Evolutionary conservation across 768 basidiomycete species (phyloP).

Genomic region (Macrolepiota albuminosa): DNA sequence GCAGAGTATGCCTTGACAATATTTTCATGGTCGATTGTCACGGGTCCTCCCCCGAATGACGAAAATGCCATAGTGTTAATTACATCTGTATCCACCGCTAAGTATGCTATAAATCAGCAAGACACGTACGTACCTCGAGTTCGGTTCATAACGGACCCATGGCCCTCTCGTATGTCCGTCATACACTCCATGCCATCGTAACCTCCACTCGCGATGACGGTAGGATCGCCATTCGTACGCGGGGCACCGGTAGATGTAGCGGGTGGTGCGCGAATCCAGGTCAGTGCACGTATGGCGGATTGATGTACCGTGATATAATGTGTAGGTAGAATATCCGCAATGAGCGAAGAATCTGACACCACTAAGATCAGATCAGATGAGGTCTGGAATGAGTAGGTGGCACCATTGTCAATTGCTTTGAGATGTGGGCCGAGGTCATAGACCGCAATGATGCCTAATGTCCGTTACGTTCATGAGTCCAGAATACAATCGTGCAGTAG

Average conservation of each 20-base stretch:
- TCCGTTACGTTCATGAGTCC: constrained; percentile 63
- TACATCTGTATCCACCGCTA: constrained; percentile 44
- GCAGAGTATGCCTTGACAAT: constrained; percentile 71
- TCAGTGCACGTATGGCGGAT: constrained; percentile 69
- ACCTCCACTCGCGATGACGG: constrained; percentile 69
- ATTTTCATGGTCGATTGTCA: constrained; percentile 83
- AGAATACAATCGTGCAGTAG: constrained; percentile 14
- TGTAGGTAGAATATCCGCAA: constrained; percentile 53
- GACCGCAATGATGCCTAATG: constrained; percentile 48
- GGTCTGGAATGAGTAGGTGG: constrained; percentile 1
- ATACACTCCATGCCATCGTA: constrained; percentile 77
- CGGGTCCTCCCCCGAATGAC: constrained; percentile 59
- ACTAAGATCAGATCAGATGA: background rate
- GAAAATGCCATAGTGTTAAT: constrained; percentile 67
- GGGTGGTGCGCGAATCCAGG: constrained; percentile 71
- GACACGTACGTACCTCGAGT: constrained; percentile 55
- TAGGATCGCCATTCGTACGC: constrained; percentile 53
- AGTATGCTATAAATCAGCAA: background rate
- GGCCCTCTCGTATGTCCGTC: constrained; percentile 71
- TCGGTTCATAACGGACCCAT: constrained; percentile 66
- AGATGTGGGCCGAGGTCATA: constrained; percentile 48
- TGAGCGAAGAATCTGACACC: constrained; percentile 19
- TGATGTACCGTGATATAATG: constrained; percentile 75
- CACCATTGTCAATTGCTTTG: constrained; percentile 29
- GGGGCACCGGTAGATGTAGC: constrained; percentile 40